Evolutionary conservation across 1,284 basidiomycete genomes (phyloP).

Genomic region (Sporisorium reilianum): DNA sequence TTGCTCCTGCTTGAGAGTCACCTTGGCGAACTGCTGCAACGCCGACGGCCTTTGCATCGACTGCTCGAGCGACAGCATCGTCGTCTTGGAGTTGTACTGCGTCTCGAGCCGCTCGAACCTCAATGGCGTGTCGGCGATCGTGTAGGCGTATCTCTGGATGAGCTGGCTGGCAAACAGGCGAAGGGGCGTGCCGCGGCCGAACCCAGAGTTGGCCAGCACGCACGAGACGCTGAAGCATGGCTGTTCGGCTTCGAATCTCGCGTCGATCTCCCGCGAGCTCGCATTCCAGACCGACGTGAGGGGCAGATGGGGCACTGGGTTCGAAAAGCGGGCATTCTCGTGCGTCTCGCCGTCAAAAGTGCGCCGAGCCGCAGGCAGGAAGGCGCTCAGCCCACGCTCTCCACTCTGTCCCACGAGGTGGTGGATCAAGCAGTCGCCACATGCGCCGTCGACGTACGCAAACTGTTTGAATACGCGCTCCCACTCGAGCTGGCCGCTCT

Average conservation of each 20-base stretch:
- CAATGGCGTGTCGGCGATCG: conserved; percentile 35
- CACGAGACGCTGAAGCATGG: conserved; percentile 31
- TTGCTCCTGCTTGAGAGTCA: conserved; percentile 1
- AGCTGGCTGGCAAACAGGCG: conserved; percentile 35
- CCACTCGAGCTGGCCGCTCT: conserved; percentile 21
- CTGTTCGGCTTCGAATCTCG: conserved; percentile 15
- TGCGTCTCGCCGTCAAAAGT: conserved; percentile 12
- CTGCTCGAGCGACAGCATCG: conserved; percentile 11
- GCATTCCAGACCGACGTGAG: conserved; percentile 31
- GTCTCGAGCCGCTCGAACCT: conserved; percentile 41
- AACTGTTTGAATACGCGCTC: conserved; percentile 49
- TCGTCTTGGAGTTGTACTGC: conserved; percentile 10
- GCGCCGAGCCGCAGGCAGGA: conserved; percentile 33
- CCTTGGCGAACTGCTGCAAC: conserved; percentile 5
- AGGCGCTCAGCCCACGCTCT: conserved; percentile 33
- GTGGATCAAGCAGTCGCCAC: conserved; percentile 55
- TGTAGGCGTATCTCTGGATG: conserved; percentile 52
- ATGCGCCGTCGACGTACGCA: conserved; percentile 25
- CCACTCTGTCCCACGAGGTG: conserved; percentile 41
- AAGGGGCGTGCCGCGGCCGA: conserved; percentile 4
- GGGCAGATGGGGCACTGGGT: conserved; percentile 35
- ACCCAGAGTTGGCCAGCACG: conserved; percentile 34
- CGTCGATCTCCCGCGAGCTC: neutral
- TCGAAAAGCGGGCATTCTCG: neutral
- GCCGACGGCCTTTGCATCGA: conserved; percentile 6